Evolutionary conservation across 495 filamentous ascomycete species (phyloP).

Genomic region (Endocarpon pusillum): DNA sequence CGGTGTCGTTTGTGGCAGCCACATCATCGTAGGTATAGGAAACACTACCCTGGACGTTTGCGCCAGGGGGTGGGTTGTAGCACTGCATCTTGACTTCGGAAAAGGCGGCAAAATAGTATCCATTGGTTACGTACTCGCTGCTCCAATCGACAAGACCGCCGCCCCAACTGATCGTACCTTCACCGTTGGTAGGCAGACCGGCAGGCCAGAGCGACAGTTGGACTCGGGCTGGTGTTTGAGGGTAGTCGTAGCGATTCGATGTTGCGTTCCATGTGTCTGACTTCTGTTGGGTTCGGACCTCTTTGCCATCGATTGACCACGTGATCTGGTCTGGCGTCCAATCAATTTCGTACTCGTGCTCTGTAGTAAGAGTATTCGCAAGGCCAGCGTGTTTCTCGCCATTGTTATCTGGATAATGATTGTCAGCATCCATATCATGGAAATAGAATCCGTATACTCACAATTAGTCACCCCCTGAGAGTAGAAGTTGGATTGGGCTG

Average conservation of each 20-base stretch:
- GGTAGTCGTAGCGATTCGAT: constrained; percentile 66
- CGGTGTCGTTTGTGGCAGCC: constrained; percentile 51
- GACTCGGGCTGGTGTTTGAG: constrained; percentile 84
- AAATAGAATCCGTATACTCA: constrained; percentile 28
- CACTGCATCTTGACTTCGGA: constrained; percentile 65
- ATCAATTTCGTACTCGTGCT: constrained; percentile 82
- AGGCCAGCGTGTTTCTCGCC: constrained; percentile 47
- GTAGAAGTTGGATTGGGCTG: constrained; percentile 89
- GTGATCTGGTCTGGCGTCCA: constrained; percentile 74
- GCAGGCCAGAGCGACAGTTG: constrained; percentile 95
- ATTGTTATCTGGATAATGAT: constrained; percentile 42
- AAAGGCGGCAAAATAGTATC: constrained; percentile 80
- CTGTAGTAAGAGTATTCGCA: constrained; percentile 55
- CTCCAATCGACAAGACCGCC: constrained; percentile 85
- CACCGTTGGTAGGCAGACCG: constrained; percentile 56
- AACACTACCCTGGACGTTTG: constrained; percentile 38
- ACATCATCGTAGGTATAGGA: constrained; percentile 61
- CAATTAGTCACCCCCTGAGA: constrained; percentile 88
- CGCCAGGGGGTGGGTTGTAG: constrained; percentile 54
- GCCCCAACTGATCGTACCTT: constrained; percentile 82
- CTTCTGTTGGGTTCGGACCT: constrained; percentile 55
- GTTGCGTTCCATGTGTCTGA: constrained; percentile 72
- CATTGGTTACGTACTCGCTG: constrained; percentile 59
- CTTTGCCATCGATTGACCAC: constrained; percentile 71
- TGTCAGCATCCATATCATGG: constrained; percentile 9